These are phyloP conservation scores for Jaapia argillacea DNA, from an alignment of 768 basidiomycete species.

Conservation along the genomic window DNA sequence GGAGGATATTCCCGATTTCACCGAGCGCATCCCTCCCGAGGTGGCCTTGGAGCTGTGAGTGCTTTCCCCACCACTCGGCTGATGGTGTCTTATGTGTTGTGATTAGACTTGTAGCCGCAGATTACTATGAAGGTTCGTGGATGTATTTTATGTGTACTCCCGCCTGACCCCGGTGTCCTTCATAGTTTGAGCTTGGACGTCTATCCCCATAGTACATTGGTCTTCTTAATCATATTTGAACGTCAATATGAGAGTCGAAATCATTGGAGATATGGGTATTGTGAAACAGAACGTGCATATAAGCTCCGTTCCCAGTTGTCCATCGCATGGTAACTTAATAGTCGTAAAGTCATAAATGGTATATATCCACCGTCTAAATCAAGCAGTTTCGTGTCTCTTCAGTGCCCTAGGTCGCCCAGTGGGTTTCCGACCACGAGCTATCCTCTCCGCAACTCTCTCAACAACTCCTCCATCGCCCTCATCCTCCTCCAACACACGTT, in stretches of 20 bases:
- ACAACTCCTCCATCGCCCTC: conserved; percentile 37
- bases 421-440: conserved; percentile 40
- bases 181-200: too few relatives aligned
- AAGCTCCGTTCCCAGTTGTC: too few relatives aligned
- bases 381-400: conserved; percentile 55
- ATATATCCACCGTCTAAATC: too few relatives aligned
- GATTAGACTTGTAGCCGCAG: conserved; percentile 21
- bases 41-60: conserved; percentile 84
- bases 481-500: conserved; percentile 46
- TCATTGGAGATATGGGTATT: too few relatives aligned
- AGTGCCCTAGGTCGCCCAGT: conserved; percentile 39
- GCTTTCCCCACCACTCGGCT: not conserved
- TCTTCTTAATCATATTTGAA: too few relatives aligned
- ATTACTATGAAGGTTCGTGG: conserved; percentile 21
- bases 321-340: too few relatives aligned
- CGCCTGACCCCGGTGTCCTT: too few relatives aligned
- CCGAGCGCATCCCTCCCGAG: conserved; percentile 79
- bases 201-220: too few relatives aligned
- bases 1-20: conserved; percentile 79
- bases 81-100: not conserved
- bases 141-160: too few relatives aligned
- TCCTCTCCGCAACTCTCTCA: conserved; percentile 52
- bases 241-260: too few relatives aligned
- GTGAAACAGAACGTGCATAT: too few relatives aligned
- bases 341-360: too few relatives aligned